Conservation (phyloP, 192 early-diverging fungal species). For the Coemansia sp. region DNA sequence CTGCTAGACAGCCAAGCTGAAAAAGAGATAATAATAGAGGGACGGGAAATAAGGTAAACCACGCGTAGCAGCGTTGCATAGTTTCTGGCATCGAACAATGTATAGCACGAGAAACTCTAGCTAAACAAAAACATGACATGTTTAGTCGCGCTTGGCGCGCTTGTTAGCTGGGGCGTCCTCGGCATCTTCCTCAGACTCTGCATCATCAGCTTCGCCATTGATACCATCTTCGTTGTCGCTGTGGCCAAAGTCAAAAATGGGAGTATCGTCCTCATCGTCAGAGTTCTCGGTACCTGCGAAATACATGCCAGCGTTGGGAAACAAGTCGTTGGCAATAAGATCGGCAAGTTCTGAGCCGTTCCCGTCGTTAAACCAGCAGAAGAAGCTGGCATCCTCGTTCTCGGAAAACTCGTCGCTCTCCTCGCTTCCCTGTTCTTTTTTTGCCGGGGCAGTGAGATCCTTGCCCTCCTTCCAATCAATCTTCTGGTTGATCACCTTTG, state of each 20-base stretch:
- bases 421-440: slow-evolving; percentile 40
- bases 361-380: slow-evolving; percentile 53
- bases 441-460: slow-evolving; percentile 50
- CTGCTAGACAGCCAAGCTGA: not conserved
- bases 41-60: not conserved
- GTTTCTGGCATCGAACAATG: not conserved
- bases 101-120: not conserved
- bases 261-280: slow-evolving; percentile 71
- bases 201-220: slow-evolving; percentile 13
- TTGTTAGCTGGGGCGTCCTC: slow-evolving; percentile 43
- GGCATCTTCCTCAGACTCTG: slow-evolving; percentile 25
- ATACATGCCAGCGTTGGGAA: slow-evolving; percentile 88
- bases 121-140: not conserved
- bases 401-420: slow-evolving; percentile 46
- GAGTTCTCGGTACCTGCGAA: slow-evolving; percentile 75
- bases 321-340: slow-evolving; percentile 51
- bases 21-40: not conserved
- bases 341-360: slow-evolving; percentile 53
- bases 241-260: slow-evolving; percentile 59
- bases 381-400: slow-evolving; percentile 52
- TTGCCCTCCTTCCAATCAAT: slow-evolving; percentile 65
- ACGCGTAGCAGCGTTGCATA: not conserved
- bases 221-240: slow-evolving; percentile 30
- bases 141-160: slow-evolving; percentile 27
- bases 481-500: slow-evolving; percentile 54